Conservation (phyloP, 352 stramenopile genomes). For the Plasmopara viticola region DNA sequence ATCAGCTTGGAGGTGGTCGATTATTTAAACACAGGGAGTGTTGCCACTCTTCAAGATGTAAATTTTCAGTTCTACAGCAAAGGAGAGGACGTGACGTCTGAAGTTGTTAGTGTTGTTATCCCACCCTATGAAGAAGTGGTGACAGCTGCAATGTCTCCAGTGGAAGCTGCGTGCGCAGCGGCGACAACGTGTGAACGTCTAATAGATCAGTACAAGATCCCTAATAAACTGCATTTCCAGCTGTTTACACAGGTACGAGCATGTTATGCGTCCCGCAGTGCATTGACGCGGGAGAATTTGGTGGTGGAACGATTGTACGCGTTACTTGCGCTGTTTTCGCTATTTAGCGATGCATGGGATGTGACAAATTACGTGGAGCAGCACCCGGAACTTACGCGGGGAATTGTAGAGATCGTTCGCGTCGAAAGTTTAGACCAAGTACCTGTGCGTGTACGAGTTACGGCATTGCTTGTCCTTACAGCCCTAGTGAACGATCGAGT, state of each 20-base stretch:
- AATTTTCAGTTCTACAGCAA: conserved; percentile 72
- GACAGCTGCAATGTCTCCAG: conserved; percentile 7
- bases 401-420: conserved; percentile 68
- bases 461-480: conserved; percentile 63
- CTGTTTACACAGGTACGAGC: conserved; percentile 61
- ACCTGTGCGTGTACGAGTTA: conserved; percentile 49
- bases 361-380: conserved; percentile 75
- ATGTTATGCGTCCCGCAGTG: conserved; percentile 30
- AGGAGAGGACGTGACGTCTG: conserved; percentile 16
- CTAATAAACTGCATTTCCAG: conserved; percentile 62
- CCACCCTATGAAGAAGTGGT: conserved; percentile 29
- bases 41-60: conserved; percentile 4
- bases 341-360: conserved; percentile 69
- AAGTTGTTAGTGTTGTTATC: conserved; percentile 39
- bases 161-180: conserved; percentile 29
- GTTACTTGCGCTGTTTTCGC: conserved; percentile 65
- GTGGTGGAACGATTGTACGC: conserved; percentile 67
- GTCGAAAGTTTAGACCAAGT: conserved; percentile 61
- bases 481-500: conserved; percentile 74
- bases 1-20: conserved; percentile 64
- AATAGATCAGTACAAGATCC: conserved; percentile 44
- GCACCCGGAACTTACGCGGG: conserved; percentile 64
- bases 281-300: conserved; percentile 34
- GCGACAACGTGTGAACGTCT: conserved; percentile 48
- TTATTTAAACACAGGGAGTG: conserved; percentile 29